Evolutionary conservation across 2,329 filamentous ascomycete genomes (phyloP), one percentile per base, ranked within the genome.

Genomic region (Diaporthe amygdali): DNA sequence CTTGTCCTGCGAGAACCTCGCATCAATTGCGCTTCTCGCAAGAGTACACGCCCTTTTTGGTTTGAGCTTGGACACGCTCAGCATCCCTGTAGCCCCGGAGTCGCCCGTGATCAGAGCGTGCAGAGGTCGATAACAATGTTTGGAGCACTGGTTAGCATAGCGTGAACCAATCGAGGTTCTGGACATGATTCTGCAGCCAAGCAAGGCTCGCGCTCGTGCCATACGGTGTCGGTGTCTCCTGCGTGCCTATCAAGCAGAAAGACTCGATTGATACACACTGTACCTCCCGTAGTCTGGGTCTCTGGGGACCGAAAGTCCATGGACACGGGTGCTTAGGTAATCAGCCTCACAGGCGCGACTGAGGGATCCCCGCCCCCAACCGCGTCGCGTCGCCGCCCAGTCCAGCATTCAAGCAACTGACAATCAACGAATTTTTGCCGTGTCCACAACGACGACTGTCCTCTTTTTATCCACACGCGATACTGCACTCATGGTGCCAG

Each of bases 331-430:
- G 59, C 34, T 64, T 64, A 64, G n/a, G 44, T 64, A 64, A 64
- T 34, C 59, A 20, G 17, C 59, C n/a, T 37, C 4, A 15, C 14
- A 49, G 44, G 59, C 59, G 59, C 59, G 59, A 30, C 30, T n/a
- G 8, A 22, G 30, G 56, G 25, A 47, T 3, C 59, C 59, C 44
- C 59, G 20, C 59, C 66, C 25, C 41, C 39, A 56, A 68, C 69
- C 70, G 68, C 68, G 71, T 70, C 71, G 71, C 71, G 71, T 72
- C 55, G 37, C 27, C 47, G 49, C 49, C 55, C 34, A 27, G 44
- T 30, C 10, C 52, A 70, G 49, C 70, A 70, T 22, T 32, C 67
- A 70, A 44, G 67, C 37, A 54, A 34, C 41, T 22, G 54, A 44
- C 54, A 47, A 22, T 70, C 46, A 34, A 39, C 44, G 25, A 47